phyloP scores from a whole-genome alignment of 139 green algal genomes.

The Chlorella vulgaris region DNA sequence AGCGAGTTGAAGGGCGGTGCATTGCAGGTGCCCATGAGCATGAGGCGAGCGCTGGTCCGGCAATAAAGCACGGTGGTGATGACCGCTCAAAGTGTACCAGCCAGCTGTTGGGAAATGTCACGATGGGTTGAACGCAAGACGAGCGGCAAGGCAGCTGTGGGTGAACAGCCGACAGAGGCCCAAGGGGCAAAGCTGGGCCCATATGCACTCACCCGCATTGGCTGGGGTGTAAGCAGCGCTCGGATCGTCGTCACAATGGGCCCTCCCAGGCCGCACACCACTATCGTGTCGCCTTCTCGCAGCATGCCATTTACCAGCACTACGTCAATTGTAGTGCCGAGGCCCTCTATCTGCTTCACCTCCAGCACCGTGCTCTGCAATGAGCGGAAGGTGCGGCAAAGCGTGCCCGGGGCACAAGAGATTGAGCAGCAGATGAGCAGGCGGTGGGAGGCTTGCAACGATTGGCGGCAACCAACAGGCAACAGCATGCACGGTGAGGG shows the following conservation, averaged over 20 bases:
- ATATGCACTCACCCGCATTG: constrained; percentile 73
- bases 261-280: constrained; percentile 92
- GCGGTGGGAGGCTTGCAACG: neutral
- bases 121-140: too few species aligned
- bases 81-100: too few species aligned
- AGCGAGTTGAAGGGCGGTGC: neutral
- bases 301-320: constrained; percentile 94
- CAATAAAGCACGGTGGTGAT: too few species aligned
- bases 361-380: constrained; percentile 75
- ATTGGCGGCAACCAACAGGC: too few species aligned
- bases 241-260: constrained; percentile 94
- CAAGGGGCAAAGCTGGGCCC: too few species aligned
- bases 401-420: too few species aligned
- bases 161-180: too few species aligned
- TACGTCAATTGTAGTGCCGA: constrained; percentile 98
- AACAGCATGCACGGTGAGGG: too few species aligned
- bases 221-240: constrained; percentile 94
- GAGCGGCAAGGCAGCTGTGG: too few species aligned
- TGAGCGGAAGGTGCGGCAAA: neutral
- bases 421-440: neutral
- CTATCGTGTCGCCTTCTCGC: constrained; percentile 91
- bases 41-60: too few species aligned
- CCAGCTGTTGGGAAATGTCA: too few species aligned
- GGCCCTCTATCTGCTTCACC: constrained; percentile 98
- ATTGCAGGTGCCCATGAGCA: too few species aligned